These are phyloP conservation scores for Rhododendron henanense DNA, from an alignment of 148 eudicot species.

Conservation along the genomic window DNA sequence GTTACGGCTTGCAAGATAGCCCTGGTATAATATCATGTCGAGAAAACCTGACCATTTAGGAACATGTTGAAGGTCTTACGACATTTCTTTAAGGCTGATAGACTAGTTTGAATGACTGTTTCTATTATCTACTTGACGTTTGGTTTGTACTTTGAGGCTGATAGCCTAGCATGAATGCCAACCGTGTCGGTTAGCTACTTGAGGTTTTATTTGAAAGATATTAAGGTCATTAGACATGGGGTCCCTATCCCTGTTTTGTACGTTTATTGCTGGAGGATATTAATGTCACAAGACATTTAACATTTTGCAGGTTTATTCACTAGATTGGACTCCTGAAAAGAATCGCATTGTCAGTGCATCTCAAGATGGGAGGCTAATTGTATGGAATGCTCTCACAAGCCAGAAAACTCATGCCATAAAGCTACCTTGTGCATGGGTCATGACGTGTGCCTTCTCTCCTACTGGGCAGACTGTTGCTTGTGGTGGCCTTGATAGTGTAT, in stretches of 20 bases:
- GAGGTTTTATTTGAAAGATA: background rate
- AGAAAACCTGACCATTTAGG: background rate
- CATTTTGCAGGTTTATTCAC: conserved; percentile 68
- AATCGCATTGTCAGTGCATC: conserved; percentile 98
- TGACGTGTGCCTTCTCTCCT: conserved; percentile 97
- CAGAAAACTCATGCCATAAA: conserved; percentile 96
- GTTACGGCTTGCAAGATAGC: background rate
- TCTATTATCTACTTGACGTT: background rate
- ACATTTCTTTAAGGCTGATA: background rate
- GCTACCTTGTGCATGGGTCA: conserved; percentile 99
- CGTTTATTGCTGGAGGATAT: background rate
- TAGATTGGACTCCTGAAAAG: conserved; percentile 94
- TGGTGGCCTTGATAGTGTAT: conserved; percentile 93
- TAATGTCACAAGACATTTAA: conserved; percentile 4
- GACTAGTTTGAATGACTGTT: background rate
- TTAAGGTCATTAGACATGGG: background rate
- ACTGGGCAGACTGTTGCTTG: conserved; percentile 92
- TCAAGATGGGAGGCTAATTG: conserved; percentile 95
- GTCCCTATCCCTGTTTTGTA: background rate
- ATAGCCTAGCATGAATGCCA: background rate
- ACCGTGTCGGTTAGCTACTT: background rate
- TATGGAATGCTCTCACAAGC: conserved; percentile 98
- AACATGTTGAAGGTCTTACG: background rate
- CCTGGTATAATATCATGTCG: background rate
- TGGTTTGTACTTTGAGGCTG: background rate